Percentiles rank a stretch among this genome's conserved stretches.
phyloP scores from a whole-genome alignment of 2,329 filamentous ascomycete species.

The Drechslera avenae region DNA sequence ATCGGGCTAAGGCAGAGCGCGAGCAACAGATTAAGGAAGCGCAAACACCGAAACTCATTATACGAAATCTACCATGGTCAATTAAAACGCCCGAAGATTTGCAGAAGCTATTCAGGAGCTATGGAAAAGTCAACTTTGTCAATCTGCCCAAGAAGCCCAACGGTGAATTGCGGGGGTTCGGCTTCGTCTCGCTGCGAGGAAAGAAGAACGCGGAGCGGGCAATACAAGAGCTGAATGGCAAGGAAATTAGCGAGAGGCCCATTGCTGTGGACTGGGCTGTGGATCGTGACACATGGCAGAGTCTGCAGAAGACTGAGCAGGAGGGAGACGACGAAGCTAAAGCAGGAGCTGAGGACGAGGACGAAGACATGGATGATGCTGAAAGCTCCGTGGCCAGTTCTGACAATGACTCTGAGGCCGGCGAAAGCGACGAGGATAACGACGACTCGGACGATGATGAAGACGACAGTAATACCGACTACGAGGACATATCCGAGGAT shows the following conservation, averaged over 20 bases:
- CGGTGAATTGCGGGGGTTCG: conserved; percentile 78
- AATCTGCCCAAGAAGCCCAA: conserved; percentile 79
- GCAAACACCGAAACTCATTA: conserved; percentile 80
- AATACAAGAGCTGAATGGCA: conserved; percentile 83
- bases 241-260: conserved; percentile 82
- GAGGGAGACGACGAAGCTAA: conserved; percentile 49
- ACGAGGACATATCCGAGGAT: conserved; percentile 39
- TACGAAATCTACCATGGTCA: conserved; percentile 95
- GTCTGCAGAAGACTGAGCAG: conserved; percentile 54
- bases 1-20: conserved; percentile 67
- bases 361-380: conserved; percentile 45
- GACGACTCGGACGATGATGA: conserved; percentile 47
- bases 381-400: conserved; percentile 45
- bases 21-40: conserved; percentile 66
- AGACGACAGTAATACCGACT: conserved; percentile 52
- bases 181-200: conserved; percentile 87
- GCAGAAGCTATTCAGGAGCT: conserved; percentile 77
- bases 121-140: conserved; percentile 87
- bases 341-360: conserved; percentile 47
- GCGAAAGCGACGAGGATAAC: conserved; percentile 40
- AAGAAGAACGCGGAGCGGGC: conserved; percentile 91
- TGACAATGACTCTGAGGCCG: conserved; percentile 51
- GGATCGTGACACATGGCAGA: conserved; percentile 84
- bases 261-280: conserved; percentile 97
- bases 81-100: conserved; percentile 87